phyloP scores from a whole-genome alignment of 1,139 yeast genomes.

The Pichia sp. region DNA sequence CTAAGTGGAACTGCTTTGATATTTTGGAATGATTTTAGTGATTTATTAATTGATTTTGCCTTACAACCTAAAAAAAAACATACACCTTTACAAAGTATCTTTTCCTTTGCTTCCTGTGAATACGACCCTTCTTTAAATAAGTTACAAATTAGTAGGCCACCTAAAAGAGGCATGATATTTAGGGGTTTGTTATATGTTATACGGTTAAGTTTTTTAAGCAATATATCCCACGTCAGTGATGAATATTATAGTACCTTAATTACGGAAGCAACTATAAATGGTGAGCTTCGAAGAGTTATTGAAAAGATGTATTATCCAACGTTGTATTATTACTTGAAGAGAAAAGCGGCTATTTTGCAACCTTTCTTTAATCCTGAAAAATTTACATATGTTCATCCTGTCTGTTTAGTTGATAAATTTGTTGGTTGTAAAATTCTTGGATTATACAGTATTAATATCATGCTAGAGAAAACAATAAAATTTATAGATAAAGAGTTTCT shows the following conservation, averaged over 20 bases:
- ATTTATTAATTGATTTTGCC: constrained; percentile 8
- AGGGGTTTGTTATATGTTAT: constrained; percentile 9
- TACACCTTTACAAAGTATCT: constrained; percentile 9
- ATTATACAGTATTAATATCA: constrained; percentile 6
- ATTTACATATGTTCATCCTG: constrained; percentile 12
- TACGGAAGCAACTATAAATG: constrained; percentile 3
- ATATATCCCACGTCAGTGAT: constrained; percentile 5
- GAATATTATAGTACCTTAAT: constrained; percentile 2
- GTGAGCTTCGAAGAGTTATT: constrained; percentile 8
- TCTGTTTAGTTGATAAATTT: constrained; percentile 8
- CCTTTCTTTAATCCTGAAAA: constrained; percentile 10
- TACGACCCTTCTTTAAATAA: constrained; percentile 3
- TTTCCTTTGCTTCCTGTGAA: constrained; percentile 5
- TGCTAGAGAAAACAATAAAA: constrained; percentile 3
- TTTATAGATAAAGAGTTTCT: constrained; percentile 1
- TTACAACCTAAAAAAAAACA: constrained; percentile 3
- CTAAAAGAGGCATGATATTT: constrained; percentile 4
- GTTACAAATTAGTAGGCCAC: constrained; percentile 4
- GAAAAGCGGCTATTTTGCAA: constrained; percentile 1
- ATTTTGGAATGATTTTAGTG: constrained; percentile 4
- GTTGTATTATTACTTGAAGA: constrained; percentile 5
- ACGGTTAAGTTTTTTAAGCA: constrained; percentile 11
- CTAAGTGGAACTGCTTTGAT: not conserved
- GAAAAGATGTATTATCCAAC: constrained; percentile 13
- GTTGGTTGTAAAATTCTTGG: constrained; percentile 13